Conservation (phyloP, 768 basidiomycete genomes). For the Leccinum boreale region DNA sequence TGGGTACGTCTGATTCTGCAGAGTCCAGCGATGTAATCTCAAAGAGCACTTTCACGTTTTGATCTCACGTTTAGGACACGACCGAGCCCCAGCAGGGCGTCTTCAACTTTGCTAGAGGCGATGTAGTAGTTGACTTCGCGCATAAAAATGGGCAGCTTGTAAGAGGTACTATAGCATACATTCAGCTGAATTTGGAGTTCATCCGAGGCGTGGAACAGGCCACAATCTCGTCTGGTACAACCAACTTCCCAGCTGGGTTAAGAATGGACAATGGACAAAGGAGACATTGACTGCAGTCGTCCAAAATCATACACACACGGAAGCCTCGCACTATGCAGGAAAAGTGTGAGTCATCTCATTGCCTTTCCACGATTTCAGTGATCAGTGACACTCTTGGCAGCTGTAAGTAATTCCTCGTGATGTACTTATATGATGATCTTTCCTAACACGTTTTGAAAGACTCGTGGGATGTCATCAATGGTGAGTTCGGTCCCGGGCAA, state of each 20-base stretch:
- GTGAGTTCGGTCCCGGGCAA: background rate
- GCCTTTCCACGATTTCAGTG: background rate
- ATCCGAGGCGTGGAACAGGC: slow-evolving; percentile 1
- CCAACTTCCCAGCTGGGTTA: slow-evolving; percentile 18
- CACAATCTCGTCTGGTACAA: slow-evolving; percentile 18
- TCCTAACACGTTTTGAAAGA: slow-evolving; percentile 7
- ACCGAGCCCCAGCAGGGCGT: slow-evolving; percentile 22
- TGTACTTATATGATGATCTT: background rate
- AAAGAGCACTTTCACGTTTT: background rate
- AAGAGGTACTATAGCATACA: slow-evolving; percentile 9
- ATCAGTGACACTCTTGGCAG: background rate
- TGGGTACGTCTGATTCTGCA: slow-evolving; percentile 13
- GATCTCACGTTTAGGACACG: slow-evolving; percentile 7
- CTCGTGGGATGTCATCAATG: slow-evolving; percentile 22
- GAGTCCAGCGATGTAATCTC: background rate
- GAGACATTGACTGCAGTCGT: slow-evolving; percentile 15
- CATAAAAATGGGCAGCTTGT: slow-evolving; percentile 16
- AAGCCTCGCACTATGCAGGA: slow-evolving; percentile 14
- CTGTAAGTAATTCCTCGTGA: slow-evolving; percentile 6
- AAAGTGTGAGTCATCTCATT: slow-evolving; percentile 6
- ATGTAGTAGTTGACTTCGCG: slow-evolving; percentile 19
- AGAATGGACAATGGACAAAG: slow-evolving; percentile 11
- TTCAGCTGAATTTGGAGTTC: background rate
- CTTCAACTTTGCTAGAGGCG: slow-evolving; percentile 21
- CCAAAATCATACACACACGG: slow-evolving; percentile 14